Base-by-base conservation (phyloP, 306 rosid genomes). In the Canavalia gladiata region DNA sequence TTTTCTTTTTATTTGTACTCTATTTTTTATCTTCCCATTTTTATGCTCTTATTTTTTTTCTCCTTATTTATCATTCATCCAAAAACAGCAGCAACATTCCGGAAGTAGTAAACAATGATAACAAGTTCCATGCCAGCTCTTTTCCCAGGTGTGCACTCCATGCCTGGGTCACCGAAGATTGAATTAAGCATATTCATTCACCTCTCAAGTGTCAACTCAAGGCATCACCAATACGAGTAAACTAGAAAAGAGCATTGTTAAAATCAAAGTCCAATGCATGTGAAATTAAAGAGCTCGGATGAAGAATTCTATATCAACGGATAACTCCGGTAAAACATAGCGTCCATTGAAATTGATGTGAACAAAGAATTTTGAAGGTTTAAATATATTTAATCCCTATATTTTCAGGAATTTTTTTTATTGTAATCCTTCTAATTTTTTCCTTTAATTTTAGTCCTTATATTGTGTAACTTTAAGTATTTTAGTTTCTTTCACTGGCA, bases 111-210 rank as follows among this genome's bases (percentile, higher is more conserved):
- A 85, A 87, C 84, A 90, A 73, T 46, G 97, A 68, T 6, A 68
- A 30, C 11, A 68, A 30, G 74, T 68, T 68, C 74, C 74, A 45
- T 11, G 28, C 25, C 74, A 68, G n/a, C 42, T 68, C 57, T 68
- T 35, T 86, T 43, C 90, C 90, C 54, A n/a, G 92, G 70, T 37
- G 90, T 85, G 81, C 97, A 92, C 54, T 92, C 94, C 90, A 92
- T 80, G 88, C 87, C 97, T 90, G 84, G 46, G 56, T 29, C 68
- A 85, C 47, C 28, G 60, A 56, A 58, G 39, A 68, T 68, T 60
- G 30, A 66, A 39, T 18, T 37, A 68, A 69, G 3, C 39, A 68
- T 31, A 43, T 67, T 67, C 12, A 67, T 12, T 55, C 6, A 55
- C 45, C 43, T 51, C 54, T 73, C 54, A 39, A 51, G 8, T 18